Evolutionary conservation across 108 stramenopile genomes (phyloP).

Genomic region (Cyclotella distinguenda): DNA sequence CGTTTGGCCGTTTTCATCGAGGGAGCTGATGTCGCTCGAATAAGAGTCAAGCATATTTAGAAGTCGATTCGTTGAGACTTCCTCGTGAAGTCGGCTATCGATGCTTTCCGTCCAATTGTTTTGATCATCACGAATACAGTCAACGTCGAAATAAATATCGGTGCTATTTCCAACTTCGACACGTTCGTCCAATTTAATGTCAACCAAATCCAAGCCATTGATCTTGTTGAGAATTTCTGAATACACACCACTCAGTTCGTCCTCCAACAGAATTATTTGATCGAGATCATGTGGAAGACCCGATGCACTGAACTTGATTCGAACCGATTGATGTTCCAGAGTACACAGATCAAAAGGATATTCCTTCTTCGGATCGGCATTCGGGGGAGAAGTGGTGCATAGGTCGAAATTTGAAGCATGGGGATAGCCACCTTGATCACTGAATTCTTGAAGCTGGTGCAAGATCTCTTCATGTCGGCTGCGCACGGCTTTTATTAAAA

Average conservation of each 20-base stretch:
- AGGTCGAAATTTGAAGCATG: not conserved
- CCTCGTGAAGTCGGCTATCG: not conserved
- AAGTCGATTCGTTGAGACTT: not conserved
- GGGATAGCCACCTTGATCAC: not conserved
- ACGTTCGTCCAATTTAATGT: not conserved
- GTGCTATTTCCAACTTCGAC: not conserved
- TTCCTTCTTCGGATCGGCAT: not conserved
- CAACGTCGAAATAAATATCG: not conserved
- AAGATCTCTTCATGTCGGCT: not conserved
- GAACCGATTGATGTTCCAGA: not conserved
- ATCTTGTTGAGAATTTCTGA: not conserved
- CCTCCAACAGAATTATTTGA: not conserved
- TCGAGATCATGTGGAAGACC: not conserved
- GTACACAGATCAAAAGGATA: conserved; percentile 2
- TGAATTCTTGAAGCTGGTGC: conserved; percentile 1
- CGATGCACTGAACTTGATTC: conserved; percentile 1
- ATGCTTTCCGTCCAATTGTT: not conserved
- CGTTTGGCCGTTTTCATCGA: not conserved
- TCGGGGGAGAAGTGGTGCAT: not conserved
- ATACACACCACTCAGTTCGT: not conserved
- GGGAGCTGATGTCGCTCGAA: too few species aligned
- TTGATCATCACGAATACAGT: not conserved
- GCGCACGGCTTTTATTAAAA: not conserved
- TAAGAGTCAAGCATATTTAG: not conserved
- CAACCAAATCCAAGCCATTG: not conserved